Base-by-base conservation (phyloP, 2,329 filamentous ascomycete genomes). In the Aspergillus sp. region DNA sequence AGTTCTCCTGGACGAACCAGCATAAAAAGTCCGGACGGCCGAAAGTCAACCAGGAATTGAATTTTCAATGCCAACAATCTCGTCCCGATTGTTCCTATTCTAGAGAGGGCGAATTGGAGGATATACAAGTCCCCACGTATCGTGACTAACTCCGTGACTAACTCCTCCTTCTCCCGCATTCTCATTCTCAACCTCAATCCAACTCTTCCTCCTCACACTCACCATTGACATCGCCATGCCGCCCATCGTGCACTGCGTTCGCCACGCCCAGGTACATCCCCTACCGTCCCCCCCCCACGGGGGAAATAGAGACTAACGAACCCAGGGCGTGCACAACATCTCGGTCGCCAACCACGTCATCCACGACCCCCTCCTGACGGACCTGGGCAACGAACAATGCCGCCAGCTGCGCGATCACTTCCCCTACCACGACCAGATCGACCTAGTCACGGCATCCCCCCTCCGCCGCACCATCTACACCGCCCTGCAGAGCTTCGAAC, bases 381-480 rank as follows among this genome's bases (percentile, higher is more conserved):
- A 82, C 0, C 78, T 86, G n/a, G 92, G 92, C 61, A 79, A 86
- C 66, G 65, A 83, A 56, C 90, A 96, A 79, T 95, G 90, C 74
- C 75, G 71, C 22, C 68, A 72, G 14, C 84, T 96, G 38, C 72
- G 80, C 61, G 65, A 76, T 26, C 62, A 56, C 45, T 95, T 95
- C 67, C 82, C 87, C 9, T 72, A 82, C 70, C 86, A 88, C 66
- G 74, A 77, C 56, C 72, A 79, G 36, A 75, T 94, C 64, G 86
- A 87, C 4, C 79, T 88, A 60, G 79, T 95, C 11, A 80, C 91
- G 19, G 85, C 90, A 36, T 94, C 89, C 1, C 90, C 91, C 5
- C 80, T 95, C 60, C 85, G 87, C 47, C 84, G 91, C 56, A 95
- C 91, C 2, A 78, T 96, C 43, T 84, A 89, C 72, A 96, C 91